Percentiles rank a stretch among this genome's conserved stretches.
phyloP scores from a whole-genome alignment of 2,329 filamentous ascomycete genomes.

The Monilinia aucupariae region DNA sequence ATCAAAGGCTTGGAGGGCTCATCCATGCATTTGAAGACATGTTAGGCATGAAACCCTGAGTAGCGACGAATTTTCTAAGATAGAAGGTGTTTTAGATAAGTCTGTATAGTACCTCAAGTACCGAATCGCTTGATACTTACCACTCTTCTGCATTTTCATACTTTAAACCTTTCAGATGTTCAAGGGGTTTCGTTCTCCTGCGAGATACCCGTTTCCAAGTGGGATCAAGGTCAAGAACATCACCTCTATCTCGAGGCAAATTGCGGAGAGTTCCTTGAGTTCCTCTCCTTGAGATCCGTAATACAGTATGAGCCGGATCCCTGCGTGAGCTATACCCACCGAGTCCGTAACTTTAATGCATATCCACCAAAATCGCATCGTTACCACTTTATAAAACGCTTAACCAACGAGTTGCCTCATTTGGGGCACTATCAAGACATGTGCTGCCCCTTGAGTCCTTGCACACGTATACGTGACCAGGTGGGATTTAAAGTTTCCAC shows the following conservation, averaged over 20 bases:
- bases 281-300: neutral
- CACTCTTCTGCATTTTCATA: neutral
- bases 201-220: neutral
- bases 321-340: neutral
- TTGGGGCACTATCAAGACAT: no score
- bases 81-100: neutral
- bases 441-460: neutral
- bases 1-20: neutral
- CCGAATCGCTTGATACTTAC: conserved; percentile 1
- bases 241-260: neutral
- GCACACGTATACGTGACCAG: neutral
- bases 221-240: neutral
- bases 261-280: no score
- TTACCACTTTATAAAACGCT: neutral
- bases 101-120: neutral
- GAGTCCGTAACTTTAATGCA: neutral
- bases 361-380: neutral
- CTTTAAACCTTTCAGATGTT: neutral
- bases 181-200: neutral
- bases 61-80: neutral
- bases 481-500: neutral
- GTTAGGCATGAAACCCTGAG: neutral
- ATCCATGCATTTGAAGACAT: conserved; percentile 6
- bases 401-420: neutral
- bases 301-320: neutral